Conservation (phyloP, 345 rosid genomes). For the Gynandropsis gynandra region DNA sequence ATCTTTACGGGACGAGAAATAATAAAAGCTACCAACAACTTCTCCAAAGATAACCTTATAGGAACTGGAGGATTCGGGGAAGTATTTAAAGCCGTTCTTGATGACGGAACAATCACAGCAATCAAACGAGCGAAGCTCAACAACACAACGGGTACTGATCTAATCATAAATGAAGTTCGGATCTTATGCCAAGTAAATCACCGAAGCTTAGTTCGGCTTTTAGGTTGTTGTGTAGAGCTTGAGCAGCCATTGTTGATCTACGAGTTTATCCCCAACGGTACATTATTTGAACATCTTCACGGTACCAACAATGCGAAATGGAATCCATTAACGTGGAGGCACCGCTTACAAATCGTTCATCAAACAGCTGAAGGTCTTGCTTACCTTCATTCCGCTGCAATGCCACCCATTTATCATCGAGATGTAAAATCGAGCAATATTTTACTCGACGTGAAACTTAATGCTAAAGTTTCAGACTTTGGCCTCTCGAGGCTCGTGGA, state of each 20-base stretch:
- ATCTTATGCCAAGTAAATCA: constrained; percentile 62
- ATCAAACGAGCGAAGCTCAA: constrained; percentile 52
- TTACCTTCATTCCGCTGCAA: constrained; percentile 50
- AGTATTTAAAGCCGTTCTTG: constrained; percentile 51
- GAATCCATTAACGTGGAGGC: constrained; percentile 31
- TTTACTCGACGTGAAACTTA: constrained; percentile 40
- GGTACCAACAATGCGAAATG: constrained; percentile 19
- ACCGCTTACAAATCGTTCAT: constrained; percentile 36
- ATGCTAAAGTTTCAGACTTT: constrained; percentile 50
- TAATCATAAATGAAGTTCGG: constrained; percentile 51
- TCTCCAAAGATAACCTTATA: constrained; percentile 44
- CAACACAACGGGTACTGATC: constrained; percentile 42
- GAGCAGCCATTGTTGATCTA: constrained; percentile 46
- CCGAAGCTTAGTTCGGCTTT: constrained; percentile 42
- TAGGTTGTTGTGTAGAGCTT: constrained; percentile 41
- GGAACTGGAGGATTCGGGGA: constrained; percentile 63
- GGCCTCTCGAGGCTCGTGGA: constrained; percentile 46
- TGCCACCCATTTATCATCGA: constrained; percentile 52
- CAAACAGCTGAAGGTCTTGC: constrained; percentile 53
- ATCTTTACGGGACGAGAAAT: constrained; percentile 46
- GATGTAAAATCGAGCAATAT: constrained; percentile 59
- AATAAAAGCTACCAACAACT: constrained; percentile 45
- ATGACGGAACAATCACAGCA: constrained; percentile 44
- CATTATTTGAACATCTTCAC: constrained; percentile 49
- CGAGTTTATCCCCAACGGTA: constrained; percentile 51